Evolutionary conservation across 805 yeast species (phyloP).

Genomic region (Yamadazyma endophytica): DNA sequence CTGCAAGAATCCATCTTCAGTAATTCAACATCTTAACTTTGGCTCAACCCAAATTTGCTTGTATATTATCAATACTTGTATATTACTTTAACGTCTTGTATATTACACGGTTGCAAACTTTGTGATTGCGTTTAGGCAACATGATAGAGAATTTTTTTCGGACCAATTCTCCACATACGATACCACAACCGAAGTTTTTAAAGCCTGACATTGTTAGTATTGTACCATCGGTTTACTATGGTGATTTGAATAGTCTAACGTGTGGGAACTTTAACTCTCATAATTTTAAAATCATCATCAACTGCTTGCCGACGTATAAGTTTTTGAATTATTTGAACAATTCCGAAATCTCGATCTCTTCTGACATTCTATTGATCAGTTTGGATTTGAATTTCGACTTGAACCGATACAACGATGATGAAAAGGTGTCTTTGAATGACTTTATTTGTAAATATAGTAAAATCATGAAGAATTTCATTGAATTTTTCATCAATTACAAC

Average conservation of each 20-base stretch:
- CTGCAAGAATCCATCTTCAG: no score
- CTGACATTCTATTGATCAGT: constrained; percentile 34
- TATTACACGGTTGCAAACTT: constrained; percentile 2
- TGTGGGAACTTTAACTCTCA: constrained; percentile 14
- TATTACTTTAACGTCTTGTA: background rate
- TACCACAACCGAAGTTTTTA: no score
- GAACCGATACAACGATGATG: constrained; percentile 14
- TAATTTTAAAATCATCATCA: constrained; percentile 35
- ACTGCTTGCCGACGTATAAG: constrained; percentile 30
- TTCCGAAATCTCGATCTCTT: constrained; percentile 19
- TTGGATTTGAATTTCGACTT: constrained; percentile 31
- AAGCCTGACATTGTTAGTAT: constrained; percentile 13
- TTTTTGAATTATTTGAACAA: constrained; percentile 25
- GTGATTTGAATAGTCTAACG: constrained; percentile 5
- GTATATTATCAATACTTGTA: background rate
- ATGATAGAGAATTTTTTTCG: no score
- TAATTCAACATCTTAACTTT: no score
- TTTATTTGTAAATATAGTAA: constrained; percentile 26
- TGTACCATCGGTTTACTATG: constrained; percentile 20
- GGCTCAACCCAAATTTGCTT: background rate
- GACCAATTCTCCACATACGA: no score
- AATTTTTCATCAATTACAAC: constrained; percentile 30
- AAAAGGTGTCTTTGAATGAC: constrained; percentile 17
- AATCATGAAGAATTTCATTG: constrained; percentile 34
- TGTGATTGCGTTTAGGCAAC: no score